Evolutionary conservation across 2,329 filamentous ascomycete genomes (phyloP), one percentile per base, ranked within the genome.

Genomic region (Stachybotrys elegans): DNA sequence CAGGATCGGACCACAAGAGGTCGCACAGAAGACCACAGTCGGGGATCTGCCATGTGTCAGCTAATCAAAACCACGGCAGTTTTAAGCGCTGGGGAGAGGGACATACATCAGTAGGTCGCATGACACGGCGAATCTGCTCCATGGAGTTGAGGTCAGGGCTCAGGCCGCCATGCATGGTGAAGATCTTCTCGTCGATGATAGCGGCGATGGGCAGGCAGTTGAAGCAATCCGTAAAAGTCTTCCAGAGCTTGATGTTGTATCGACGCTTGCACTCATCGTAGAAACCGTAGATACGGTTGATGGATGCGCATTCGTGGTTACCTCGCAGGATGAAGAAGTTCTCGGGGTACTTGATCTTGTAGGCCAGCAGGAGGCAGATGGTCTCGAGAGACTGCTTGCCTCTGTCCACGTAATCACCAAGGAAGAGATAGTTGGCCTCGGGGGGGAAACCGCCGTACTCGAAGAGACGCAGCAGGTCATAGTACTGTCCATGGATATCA

Each of bases 311-410:
- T 71, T 98, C 93, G 77, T 98, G 93, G 77, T 98, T 98, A 52
- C 93, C 93, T 56, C 93, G 89, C 47, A 98, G 82, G 55, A 98
- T 87, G 77, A 98, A 98, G 75, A 98, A 97, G 76, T 98, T 98
- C 73, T 98, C 93, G 40, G 93, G 93, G 67, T 95, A 97, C 76
- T 97, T 97, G 81, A 98, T 95, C 82, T 98, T 98, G 82, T 97
- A 98, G 51, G 90, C 90, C 42, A 98, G 81, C 45, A 98, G 79
- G 52, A 98, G 78, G 74, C 90, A 95, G 70, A 98, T 97, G 55
- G 93, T 97, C 77, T 98, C 93, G 43, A 98, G 84, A 29, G 92
- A 96, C 72, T 98, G 93, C 79, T 98, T 97, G 74, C 93, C 93
- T 75, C 93, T 85, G 69, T 98, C 93, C 60, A 98, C 93, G 62